These are phyloP conservation scores for Guyanaporus albipodus DNA, from an alignment of 768 basidiomycete genomes.

Conservation along the genomic window DNA sequence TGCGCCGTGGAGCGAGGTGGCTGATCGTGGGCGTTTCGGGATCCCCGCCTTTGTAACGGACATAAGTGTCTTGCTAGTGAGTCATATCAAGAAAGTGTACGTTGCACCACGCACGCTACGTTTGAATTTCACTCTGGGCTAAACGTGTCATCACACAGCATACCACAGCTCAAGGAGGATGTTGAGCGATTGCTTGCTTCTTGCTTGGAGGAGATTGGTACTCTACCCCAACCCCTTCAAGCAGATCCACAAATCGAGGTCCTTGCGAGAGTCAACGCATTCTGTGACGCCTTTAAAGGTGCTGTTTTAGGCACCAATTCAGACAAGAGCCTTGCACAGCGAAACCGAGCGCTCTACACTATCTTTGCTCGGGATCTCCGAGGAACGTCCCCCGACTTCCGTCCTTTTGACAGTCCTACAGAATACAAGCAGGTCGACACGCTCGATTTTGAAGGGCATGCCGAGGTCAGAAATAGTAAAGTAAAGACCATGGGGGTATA, in stretches of 20 bases:
- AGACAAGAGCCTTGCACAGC: conserved; percentile 36
- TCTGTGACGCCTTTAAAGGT: conserved; percentile 39
- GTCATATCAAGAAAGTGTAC: conserved; percentile 51
- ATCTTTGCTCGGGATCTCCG: conserved; percentile 35
- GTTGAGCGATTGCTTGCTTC: conserved; percentile 38
- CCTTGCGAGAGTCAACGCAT: conserved; percentile 39
- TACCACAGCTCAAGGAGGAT: conserved; percentile 42
- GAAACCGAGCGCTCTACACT: conserved; percentile 31
- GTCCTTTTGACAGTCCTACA: conserved; percentile 23
- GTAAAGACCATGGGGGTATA: conserved; percentile 26
- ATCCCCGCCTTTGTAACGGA: conserved; percentile 47
- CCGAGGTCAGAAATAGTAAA: neutral
- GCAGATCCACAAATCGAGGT: conserved; percentile 45
- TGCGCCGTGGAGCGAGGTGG: conserved; percentile 51
- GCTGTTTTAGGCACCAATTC: conserved; percentile 32
- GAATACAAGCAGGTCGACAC: conserved; percentile 10
- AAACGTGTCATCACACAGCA: conserved; percentile 30
- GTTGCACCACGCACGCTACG: conserved; percentile 11
- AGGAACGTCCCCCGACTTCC: conserved; percentile 41
- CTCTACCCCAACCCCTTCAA: conserved; percentile 39
- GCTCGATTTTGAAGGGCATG: conserved; percentile 7
- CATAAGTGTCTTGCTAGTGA: conserved; percentile 50
- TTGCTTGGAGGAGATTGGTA: conserved; percentile 32
- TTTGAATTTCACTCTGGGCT: neutral
- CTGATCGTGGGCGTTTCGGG: conserved; percentile 49